These are phyloP conservation scores for Ustilago shanxiensis DNA, from an alignment of 1,284 basidiomycete species.

Conservation along the genomic window DNA sequence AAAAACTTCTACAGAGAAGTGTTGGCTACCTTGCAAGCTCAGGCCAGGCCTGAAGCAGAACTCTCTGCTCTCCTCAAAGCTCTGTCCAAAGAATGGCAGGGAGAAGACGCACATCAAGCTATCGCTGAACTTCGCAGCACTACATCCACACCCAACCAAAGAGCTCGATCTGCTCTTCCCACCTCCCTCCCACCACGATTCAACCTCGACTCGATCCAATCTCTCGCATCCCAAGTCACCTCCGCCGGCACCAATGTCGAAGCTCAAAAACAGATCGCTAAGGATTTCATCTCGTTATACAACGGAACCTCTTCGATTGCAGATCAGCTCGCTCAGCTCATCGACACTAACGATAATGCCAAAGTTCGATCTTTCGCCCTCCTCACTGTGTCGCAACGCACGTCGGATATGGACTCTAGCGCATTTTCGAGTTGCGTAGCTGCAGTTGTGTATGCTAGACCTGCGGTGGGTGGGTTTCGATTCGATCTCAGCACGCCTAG, in stretches of 20 bases:
- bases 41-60: neutral
- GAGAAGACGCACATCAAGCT: constrained; percentile 17
- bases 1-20: constrained; percentile 11
- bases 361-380: constrained; percentile 13
- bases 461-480: constrained; percentile 26
- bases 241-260: neutral
- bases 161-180: too few relatives aligned
- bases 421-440: neutral
- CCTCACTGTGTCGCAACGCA: neutral
- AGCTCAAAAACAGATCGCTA: constrained; percentile 8
- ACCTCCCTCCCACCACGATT: constrained; percentile 9
- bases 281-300: neutral
- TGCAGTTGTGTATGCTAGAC: constrained; percentile 35
- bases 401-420: neutral
- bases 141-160: neutral
- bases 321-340: constrained; percentile 14
- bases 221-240: constrained; percentile 6
- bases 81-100: neutral
- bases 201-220: constrained; percentile 17
- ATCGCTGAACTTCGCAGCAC: constrained; percentile 11
- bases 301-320: neutral
- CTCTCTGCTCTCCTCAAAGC: constrained; percentile 5
- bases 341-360: constrained; percentile 34
- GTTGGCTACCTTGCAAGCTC: neutral
- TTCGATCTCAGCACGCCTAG: constrained; percentile 11